Base-by-base conservation (phyloP, 2,329 filamentous ascomycete species). In the Lasiodiplodia sp. region DNA sequence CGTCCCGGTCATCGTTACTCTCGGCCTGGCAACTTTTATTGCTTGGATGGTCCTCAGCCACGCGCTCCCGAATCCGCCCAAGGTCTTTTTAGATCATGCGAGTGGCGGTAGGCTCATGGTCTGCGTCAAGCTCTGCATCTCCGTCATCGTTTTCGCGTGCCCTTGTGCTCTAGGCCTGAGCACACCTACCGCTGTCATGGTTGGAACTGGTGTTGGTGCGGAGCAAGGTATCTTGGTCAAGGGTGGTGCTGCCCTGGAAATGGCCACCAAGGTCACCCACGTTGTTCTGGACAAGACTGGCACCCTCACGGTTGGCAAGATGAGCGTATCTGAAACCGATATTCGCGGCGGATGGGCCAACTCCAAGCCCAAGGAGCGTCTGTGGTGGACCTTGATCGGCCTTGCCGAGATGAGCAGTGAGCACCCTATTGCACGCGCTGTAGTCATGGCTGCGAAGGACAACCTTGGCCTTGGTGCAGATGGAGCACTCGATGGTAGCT, bases 181-280 rank as follows among this genome's bases (percentile, higher is more conserved):
- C 28, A 98, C 96, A 1, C 96, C 96, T 2, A 99, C 96, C 0
- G 96, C 96, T 2, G 94, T 99, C 78, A 98, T 99, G 96, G 96
- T 99, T 37, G 96, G 96, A 53, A 98, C 96, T n/a, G 96, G 96
- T 69, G 90, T 97, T 38, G 96, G 96, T 63, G 96, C 96, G 2
- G 92, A 97, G 80, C 91, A 97, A 73, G 96, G 96, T 28, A 99
- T 99, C 73, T 85, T 99, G n/a, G 94, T 98, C 79, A 99, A 99
- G 82, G 95, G 96, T 67, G 96, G 96, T 68, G 94, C 93, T 51
- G 94, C 94, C 37, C 84, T 99, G 3, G 95, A 99, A 82, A 93
- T 89, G 4, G 92, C 94, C 0, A 98, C 94, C 10, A 95, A 93
- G 79, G 88, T 98, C 72, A 96, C 91, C 1, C 92, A 97, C 73